Conservation (phyloP, 768 basidiomycete genomes). For the Cystobasidium onofrii region DNA sequence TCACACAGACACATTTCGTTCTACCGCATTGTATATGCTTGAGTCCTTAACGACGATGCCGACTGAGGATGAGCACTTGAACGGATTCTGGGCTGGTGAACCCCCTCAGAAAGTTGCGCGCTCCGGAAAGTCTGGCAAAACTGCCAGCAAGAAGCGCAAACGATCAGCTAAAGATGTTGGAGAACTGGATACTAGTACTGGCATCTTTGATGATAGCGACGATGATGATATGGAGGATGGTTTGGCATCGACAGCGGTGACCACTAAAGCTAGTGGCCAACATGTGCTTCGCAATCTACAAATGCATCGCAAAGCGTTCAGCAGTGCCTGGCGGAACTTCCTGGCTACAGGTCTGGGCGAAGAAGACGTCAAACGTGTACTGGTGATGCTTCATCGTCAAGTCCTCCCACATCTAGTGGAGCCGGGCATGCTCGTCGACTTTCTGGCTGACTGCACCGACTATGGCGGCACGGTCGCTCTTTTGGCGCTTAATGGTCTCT, state of each 20-base stretch:
- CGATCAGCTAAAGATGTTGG: slow-evolving; percentile 47
- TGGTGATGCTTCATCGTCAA: slow-evolving; percentile 72
- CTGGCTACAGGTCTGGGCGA: slow-evolving; percentile 48
- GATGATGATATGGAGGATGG: slow-evolving; percentile 33
- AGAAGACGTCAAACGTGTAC: slow-evolving; percentile 52
- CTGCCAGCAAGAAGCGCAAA: slow-evolving; percentile 41
- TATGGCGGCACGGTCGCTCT: slow-evolving; percentile 74
- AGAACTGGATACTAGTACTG: slow-evolving; percentile 51
- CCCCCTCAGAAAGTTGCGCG: slow-evolving; percentile 43
- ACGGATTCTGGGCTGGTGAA: slow-evolving; percentile 70
- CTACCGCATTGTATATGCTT: slow-evolving; percentile 57
- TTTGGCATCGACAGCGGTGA: slow-evolving; percentile 13
- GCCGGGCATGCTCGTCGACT: slow-evolving; percentile 77
- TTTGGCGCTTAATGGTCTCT: slow-evolving; percentile 81
- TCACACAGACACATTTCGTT: slow-evolving; percentile 26
- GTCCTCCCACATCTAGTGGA: slow-evolving; percentile 75
- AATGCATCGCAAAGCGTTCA: slow-evolving; percentile 73
- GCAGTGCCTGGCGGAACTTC: slow-evolving; percentile 67
- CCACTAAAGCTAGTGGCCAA: slow-evolving; percentile 57
- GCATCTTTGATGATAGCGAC: slow-evolving; percentile 51
- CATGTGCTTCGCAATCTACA: slow-evolving; percentile 54
- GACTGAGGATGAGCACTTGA: slow-evolving; percentile 59
- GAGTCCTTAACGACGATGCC: slow-evolving; percentile 68
- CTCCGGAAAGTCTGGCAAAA: background rate
- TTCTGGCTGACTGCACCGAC: slow-evolving; percentile 76